These are phyloP conservation scores for Theobroma cacao DNA, from an alignment of 345 rosid species.

Conservation along the genomic window DNA sequence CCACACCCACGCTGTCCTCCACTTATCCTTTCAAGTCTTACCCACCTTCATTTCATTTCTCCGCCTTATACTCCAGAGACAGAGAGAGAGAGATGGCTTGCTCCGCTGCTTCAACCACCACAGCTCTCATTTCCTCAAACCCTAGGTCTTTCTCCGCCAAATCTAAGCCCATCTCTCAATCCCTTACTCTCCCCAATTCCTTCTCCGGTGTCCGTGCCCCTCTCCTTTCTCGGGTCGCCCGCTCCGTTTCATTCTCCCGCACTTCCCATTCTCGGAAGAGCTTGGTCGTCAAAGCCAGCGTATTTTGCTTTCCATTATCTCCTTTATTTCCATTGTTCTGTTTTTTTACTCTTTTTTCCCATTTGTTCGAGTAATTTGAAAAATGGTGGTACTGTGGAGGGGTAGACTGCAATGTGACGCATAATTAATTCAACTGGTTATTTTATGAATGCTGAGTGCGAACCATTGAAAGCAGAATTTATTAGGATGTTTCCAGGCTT, in stretches of 20 bases:
- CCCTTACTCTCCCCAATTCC: constrained; percentile 41
- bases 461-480: background rate
- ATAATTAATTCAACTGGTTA: background rate
- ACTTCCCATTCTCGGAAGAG: constrained; percentile 41
- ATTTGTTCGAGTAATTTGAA: background rate
- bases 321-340: background rate
- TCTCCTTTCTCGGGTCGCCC: constrained; percentile 42
- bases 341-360: background rate
- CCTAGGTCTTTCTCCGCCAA: constrained; percentile 35
- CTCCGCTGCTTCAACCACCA: constrained; percentile 60
- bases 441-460: background rate
- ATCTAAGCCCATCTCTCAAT: constrained; percentile 37
- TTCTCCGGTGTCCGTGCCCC: constrained; percentile 42
- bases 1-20: background rate
- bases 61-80: constrained; percentile 25
- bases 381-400: too few relatives aligned
- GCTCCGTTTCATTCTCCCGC: constrained; percentile 38
- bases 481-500: background rate
- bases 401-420: background rate
- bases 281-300: constrained; percentile 65
- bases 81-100: constrained; percentile 52
- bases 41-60: constrained; percentile 26
- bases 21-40: constrained; percentile 3
- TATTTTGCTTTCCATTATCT: constrained; percentile 5
- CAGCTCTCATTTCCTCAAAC: constrained; percentile 54